Evolutionary conservation across 2,329 filamentous ascomycete species (phyloP).

Genomic region (Amesomyces nigricolor): DNA sequence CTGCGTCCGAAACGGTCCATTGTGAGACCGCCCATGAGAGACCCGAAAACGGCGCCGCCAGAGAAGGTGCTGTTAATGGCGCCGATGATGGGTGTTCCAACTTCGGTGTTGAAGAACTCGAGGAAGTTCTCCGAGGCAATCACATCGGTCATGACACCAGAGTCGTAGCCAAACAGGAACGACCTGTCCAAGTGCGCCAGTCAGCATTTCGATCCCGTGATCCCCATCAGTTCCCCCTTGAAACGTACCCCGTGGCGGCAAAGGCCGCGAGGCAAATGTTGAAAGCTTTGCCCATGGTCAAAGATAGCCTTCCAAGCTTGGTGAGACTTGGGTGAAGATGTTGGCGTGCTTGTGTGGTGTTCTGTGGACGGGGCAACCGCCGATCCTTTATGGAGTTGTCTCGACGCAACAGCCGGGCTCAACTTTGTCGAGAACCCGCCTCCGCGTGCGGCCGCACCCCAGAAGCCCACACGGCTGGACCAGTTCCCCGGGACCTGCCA

Average conservation of each 20-base stretch:
- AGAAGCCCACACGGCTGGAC: not conserved
- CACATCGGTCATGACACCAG: constrained; percentile 43
- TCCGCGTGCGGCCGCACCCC: too few relatives aligned
- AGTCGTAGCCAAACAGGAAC: constrained; percentile 45
- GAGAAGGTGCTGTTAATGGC: constrained; percentile 60
- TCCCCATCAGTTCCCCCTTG: constrained; percentile 1
- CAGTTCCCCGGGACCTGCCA: not conserved
- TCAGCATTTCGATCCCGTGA: not conserved
- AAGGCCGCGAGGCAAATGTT: constrained; percentile 36
- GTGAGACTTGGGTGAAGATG: too few relatives aligned
- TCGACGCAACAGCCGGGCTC: too few relatives aligned
- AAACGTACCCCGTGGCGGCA: constrained; percentile 36
- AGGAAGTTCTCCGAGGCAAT: constrained; percentile 53
- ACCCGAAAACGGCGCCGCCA: constrained; percentile 48
- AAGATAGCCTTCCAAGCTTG: not conserved
- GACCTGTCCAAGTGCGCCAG: constrained; percentile 25
- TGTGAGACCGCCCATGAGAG: constrained; percentile 49
- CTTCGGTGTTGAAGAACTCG: constrained; percentile 50
- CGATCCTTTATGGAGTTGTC: too few relatives aligned
- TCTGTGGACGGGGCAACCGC: too few relatives aligned
- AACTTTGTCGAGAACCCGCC: too few relatives aligned
- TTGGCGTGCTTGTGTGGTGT: too few relatives aligned
- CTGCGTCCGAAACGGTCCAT: constrained; percentile 57
- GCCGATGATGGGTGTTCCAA: constrained; percentile 47
- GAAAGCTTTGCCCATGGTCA: constrained; percentile 36